phyloP scores from a whole-genome alignment of 148 eudicot genomes.

The Cornus kousa region DNA sequence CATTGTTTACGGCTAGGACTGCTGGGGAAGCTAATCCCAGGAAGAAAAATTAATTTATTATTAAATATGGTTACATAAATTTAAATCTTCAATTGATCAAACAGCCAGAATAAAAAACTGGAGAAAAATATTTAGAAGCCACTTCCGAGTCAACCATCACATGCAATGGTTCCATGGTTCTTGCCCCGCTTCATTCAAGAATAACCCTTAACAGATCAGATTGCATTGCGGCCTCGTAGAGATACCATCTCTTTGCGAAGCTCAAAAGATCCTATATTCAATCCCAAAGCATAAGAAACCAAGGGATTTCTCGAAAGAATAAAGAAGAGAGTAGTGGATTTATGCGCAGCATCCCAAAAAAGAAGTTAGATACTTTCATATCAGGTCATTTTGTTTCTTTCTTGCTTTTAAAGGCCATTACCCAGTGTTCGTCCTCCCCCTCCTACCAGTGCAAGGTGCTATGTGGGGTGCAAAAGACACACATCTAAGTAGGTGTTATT shows the following conservation, averaged over 20 bases:
- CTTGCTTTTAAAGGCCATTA: too few relatives aligned
- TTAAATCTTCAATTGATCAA: too few relatives aligned
- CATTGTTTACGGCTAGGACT: too few relatives aligned
- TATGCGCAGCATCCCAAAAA: background rate
- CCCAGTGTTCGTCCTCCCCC: background rate
- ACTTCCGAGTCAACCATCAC: background rate
- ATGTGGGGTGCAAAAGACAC: too few relatives aligned
- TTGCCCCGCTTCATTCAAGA: background rate
- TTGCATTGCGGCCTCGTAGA: background rate
- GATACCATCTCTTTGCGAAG: background rate
- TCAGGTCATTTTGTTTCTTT: background rate
- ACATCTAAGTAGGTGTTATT: too few relatives aligned
- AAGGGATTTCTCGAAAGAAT: background rate
- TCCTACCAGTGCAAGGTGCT: too few relatives aligned
- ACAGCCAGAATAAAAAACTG: too few relatives aligned
- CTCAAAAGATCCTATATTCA: background rate
- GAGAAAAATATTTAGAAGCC: background rate
- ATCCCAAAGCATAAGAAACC: background rate
- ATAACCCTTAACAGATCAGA: background rate
- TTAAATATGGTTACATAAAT: too few relatives aligned
- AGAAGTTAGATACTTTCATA: background rate
- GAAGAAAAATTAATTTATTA: too few relatives aligned
- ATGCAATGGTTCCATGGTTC: background rate
- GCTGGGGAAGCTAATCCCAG: too few relatives aligned
- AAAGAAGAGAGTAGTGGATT: background rate